A percentile compares a stretch with the other conserved stretches of the same genome.
phyloP scores from a whole-genome alignment of 1,284 basidiomycete genomes.

The Cystobasidium pallidum region DNA sequence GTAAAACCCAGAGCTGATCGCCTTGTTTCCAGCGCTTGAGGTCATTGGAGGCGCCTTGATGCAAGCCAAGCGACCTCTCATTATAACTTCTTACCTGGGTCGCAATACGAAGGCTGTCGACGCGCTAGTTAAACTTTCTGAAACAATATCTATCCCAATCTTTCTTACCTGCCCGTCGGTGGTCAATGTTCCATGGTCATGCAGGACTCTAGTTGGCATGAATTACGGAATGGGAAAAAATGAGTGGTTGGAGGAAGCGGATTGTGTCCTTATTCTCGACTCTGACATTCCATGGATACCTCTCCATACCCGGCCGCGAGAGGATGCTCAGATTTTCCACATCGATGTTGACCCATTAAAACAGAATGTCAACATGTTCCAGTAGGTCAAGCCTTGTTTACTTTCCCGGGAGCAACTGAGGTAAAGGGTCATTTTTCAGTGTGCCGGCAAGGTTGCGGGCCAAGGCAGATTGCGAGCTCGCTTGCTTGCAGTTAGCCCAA shows the following conservation, averaged over 20 bases:
- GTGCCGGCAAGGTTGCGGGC: slow-evolving; percentile 57
- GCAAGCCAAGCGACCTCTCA: slow-evolving; percentile 63
- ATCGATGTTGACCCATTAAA: slow-evolving; percentile 69
- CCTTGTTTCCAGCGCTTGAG: slow-evolving; percentile 56
- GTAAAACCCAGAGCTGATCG: too few species aligned
- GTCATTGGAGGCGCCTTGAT: slow-evolving; percentile 63
- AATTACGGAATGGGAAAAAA: slow-evolving; percentile 61
- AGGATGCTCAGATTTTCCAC: slow-evolving; percentile 63
- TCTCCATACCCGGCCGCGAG: slow-evolving; percentile 59
- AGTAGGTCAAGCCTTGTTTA: too few species aligned
- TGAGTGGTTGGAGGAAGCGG: slow-evolving; percentile 62
- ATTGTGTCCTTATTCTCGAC: slow-evolving; percentile 68
- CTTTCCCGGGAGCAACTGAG: too few species aligned
- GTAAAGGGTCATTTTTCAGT: slow-evolving; percentile 7
- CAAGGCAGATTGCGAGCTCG: slow-evolving; percentile 64
- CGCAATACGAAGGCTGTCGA: slow-evolving; percentile 63
- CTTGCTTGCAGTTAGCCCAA: slow-evolving; percentile 61
- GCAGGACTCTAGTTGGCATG: slow-evolving; percentile 63
- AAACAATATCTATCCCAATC: slow-evolving; percentile 64
- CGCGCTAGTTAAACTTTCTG: slow-evolving; percentile 62
- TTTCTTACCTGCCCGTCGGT: slow-evolving; percentile 62
- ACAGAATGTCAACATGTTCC: slow-evolving; percentile 47
- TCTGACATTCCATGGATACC: slow-evolving; percentile 70
- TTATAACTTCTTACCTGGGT: slow-evolving; percentile 68
- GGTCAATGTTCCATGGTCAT: slow-evolving; percentile 65